Percentiles rank a stretch among this genome's conserved stretches.
phyloP scores from a whole-genome alignment of 352 stramenopile genomes.

The Pythium guiyangense region DNA sequence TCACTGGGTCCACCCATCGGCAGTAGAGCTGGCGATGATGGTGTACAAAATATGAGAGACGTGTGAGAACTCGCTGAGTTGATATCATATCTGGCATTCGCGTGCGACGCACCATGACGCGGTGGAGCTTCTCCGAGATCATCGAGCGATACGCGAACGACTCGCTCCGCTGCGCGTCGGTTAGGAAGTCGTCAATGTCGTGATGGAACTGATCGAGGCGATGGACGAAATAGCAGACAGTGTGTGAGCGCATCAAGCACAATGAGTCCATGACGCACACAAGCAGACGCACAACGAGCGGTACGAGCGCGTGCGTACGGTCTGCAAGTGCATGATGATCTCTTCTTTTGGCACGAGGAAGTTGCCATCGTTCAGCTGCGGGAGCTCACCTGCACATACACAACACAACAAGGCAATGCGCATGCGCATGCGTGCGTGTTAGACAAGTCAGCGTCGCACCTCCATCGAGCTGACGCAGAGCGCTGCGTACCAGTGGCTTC shows the following conservation, averaged over 20 bases:
- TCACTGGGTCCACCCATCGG: slow-evolving; percentile 80
- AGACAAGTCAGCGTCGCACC: too few species aligned
- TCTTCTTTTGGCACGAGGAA: slow-evolving; percentile 81
- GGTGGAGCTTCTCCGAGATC: slow-evolving; percentile 79
- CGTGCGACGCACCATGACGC: slow-evolving; percentile 44
- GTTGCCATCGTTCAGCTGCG: slow-evolving; percentile 83
- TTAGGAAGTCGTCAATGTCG: slow-evolving; percentile 73
- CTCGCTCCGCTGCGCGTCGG: slow-evolving; percentile 67
- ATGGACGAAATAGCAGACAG: not conserved
- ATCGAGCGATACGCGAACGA: slow-evolving; percentile 80
- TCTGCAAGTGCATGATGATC: slow-evolving; percentile 86
- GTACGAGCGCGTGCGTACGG: slow-evolving; percentile 21
- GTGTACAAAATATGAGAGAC: not conserved
- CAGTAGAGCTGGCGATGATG: slow-evolving; percentile 44
- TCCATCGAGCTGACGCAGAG: too few species aligned
- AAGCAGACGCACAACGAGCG: not conserved
- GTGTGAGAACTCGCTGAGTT: not conserved
- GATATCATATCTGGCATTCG: too few species aligned
- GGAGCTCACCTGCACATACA: slow-evolving; percentile 47
- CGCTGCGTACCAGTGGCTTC: slow-evolving; percentile 54
- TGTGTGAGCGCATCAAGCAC: not conserved
- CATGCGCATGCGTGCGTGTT: too few species aligned
- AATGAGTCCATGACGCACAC: not conserved
- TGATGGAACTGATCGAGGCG: slow-evolving; percentile 51
- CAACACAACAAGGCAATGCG: not conserved